Conservation (phyloP, 2,329 filamentous ascomycete genomes). For the Colletotrichum truncatum region DNA sequence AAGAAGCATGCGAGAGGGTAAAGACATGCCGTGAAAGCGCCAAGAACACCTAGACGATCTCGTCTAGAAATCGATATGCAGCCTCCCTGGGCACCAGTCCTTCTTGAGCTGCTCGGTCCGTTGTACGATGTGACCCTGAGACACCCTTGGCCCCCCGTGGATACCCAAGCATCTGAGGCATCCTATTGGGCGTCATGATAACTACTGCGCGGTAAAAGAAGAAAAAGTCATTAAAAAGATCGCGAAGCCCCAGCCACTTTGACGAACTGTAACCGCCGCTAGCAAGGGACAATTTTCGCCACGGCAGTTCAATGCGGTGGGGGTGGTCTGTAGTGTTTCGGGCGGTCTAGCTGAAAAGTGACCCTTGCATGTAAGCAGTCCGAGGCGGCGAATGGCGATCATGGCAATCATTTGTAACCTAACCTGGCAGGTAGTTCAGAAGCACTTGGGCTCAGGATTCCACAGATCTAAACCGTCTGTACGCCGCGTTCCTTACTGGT, state of each 20-base stretch:
- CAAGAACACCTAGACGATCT: constrained; percentile 17
- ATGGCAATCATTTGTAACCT: no score
- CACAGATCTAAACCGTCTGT: no score
- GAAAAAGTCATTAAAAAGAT: neutral
- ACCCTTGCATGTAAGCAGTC: neutral
- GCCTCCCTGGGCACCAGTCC: constrained; percentile 20
- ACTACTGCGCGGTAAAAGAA: neutral
- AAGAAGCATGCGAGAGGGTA: neutral
- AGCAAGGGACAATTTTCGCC: constrained; percentile 15
- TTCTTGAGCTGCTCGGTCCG: constrained; percentile 22
- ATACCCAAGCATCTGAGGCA: neutral
- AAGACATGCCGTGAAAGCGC: neutral
- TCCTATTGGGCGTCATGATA: constrained; percentile 20
- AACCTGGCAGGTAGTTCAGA: no score
- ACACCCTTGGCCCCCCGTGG: neutral
- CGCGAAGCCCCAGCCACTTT: neutral
- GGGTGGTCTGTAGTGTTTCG: neutral
- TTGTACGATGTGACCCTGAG: constrained; percentile 18
- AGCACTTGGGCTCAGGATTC: no score
- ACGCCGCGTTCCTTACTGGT: no score
- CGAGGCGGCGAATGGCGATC: constrained; percentile 9
- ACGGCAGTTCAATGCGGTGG: neutral
- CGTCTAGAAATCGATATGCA: constrained; percentile 8
- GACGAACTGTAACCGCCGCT: constrained; percentile 1
- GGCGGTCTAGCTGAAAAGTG: neutral